Evolutionary conservation across 345 rosid species (phyloP).

Genomic region (Populus pruinosa): DNA sequence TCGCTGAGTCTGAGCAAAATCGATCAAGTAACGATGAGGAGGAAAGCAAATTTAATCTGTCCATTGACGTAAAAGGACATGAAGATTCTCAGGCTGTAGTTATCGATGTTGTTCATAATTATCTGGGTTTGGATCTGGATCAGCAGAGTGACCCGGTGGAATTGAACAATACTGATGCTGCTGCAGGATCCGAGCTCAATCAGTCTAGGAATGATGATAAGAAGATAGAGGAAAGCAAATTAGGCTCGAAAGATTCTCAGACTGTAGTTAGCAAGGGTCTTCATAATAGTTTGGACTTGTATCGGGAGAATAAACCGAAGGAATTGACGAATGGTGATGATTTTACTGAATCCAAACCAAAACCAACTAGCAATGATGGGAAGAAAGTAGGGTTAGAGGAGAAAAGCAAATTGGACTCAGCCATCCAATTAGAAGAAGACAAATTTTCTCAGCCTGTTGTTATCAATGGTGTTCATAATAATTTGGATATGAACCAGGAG

Average conservation of each 20-base stretch:
- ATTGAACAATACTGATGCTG: not conserved
- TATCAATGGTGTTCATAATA: not conserved
- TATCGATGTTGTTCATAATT: not conserved
- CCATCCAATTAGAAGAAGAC: not conserved
- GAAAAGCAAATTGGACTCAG: not conserved
- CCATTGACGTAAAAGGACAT: constrained; percentile 2
- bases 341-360: not conserved
- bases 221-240: not conserved
- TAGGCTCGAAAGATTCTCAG: not conserved
- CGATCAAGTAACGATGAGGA: constrained; percentile 8
- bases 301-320: not conserved
- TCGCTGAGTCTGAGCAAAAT: not conserved
- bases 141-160: constrained; percentile 6
- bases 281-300: not conserved
- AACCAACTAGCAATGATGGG: not conserved
- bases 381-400: not conserved
- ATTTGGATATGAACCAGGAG: not conserved
- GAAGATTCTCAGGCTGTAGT: constrained; percentile 7
- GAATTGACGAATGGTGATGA: not conserved
- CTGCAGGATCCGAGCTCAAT: not conserved
- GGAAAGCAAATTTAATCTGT: constrained; percentile 24
- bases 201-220: not conserved
- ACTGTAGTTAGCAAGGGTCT: not conserved
- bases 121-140: not conserved
- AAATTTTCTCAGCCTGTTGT: not conserved